phyloP scores from a whole-genome alignment of 2,329 filamentous ascomycete genomes.

The Fusarium fujikuroi region DNA sequence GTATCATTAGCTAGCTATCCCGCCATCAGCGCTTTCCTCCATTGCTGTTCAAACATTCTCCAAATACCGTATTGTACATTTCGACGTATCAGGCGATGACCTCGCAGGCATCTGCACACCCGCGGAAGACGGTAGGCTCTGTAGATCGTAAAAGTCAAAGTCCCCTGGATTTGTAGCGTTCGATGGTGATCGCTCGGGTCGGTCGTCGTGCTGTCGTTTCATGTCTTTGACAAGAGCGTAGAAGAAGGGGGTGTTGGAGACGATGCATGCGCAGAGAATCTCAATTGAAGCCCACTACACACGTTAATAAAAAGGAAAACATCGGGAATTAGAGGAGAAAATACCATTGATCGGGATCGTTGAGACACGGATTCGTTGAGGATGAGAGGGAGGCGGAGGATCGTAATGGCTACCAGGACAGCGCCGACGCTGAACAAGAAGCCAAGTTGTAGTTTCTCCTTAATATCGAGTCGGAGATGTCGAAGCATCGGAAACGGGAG shows the following conservation, averaged over 20 bases:
- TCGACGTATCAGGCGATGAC: constrained; percentile 1
- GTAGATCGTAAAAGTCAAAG: constrained; percentile 30
- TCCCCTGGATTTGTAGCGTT: constrained; percentile 7
- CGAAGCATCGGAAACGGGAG: constrained; percentile 47
- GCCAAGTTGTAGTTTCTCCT: constrained; percentile 35
- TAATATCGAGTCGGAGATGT: constrained; percentile 31
- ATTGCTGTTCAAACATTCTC: background rate
- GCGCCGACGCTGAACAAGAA: constrained; percentile 45
- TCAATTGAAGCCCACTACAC: constrained; percentile 48
- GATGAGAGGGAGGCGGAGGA: constrained; percentile 46
- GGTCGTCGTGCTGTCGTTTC: constrained; percentile 41
- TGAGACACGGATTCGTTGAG: constrained; percentile 45
- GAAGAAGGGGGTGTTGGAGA: constrained; percentile 47
- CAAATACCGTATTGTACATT: constrained; percentile 1
- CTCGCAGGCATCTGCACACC: background rate
- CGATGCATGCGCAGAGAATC: constrained; percentile 48
- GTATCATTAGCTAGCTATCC: constrained; percentile 15
- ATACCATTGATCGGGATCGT: constrained; percentile 45
- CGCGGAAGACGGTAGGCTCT: constrained; percentile 26
- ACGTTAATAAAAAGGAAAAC: background rate
- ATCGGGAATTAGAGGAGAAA: no score
- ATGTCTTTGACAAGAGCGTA: constrained; percentile 45
- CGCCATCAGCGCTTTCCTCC: background rate
- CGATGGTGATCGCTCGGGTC: constrained; percentile 22
- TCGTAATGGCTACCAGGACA: constrained; percentile 45